Conservation (phyloP, 345 rosid species). For the Salix suchowensis region DNA sequence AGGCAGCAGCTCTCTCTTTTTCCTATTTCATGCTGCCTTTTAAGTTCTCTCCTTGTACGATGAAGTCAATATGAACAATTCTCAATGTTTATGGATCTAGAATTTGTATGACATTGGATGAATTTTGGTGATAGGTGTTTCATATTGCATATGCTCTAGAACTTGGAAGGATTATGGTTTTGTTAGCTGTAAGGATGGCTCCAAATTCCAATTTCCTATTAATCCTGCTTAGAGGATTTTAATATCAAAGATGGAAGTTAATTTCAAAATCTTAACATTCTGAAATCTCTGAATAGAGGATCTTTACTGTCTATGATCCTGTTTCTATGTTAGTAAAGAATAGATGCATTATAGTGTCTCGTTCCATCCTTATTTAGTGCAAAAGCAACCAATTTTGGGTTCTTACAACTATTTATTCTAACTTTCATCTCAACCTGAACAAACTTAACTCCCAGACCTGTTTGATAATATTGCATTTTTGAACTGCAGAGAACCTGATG, state of each 20-base stretch:
- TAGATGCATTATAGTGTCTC: neutral
- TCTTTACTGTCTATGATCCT: neutral
- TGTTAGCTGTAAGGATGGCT: neutral
- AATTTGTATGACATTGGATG: neutral
- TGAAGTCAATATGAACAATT: neutral
- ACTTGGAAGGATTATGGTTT: neutral
- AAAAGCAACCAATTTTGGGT: neutral
- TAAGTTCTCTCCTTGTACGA: neutral
- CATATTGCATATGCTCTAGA: neutral
- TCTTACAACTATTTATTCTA: neutral
- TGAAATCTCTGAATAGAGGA: neutral
- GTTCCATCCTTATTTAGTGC: neutral
- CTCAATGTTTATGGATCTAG: neutral
- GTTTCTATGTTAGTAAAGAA: neutral
- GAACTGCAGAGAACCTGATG: slow-evolving; percentile 71
- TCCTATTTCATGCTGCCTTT: neutral
- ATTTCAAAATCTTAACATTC: neutral
- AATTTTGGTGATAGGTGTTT: neutral
- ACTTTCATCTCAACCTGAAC: neutral
- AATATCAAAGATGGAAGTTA: neutral
- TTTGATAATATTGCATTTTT: neutral
- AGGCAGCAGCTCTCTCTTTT: neutral
- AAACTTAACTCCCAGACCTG: neutral
- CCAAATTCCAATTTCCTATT: neutral
- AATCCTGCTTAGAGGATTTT: neutral